phyloP scores from a whole-genome alignment of 768 basidiomycete species.

The Tremella fuciformis region DNA sequence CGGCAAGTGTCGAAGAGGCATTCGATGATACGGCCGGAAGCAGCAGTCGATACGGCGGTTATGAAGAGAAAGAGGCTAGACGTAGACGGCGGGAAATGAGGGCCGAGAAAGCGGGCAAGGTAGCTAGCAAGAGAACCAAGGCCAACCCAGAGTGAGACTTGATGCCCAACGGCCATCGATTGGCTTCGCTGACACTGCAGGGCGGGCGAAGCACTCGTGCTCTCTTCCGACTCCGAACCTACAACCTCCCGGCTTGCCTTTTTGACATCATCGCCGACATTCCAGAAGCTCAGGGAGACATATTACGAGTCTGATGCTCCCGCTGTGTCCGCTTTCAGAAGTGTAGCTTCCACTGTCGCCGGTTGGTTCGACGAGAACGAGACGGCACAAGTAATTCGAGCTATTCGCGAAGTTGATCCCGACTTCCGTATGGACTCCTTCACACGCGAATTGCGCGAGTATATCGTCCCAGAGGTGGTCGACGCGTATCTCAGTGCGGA shows the following conservation, averaged over 20 bases:
- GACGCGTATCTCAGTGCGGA: constrained; percentile 93
- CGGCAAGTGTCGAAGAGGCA: constrained; percentile 85
- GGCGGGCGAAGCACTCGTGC: constrained; percentile 78
- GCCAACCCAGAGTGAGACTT: constrained; percentile 75
- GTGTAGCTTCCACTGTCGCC: constrained; percentile 78
- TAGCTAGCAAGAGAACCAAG: constrained; percentile 57
- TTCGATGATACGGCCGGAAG: constrained; percentile 80
- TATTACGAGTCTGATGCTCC: constrained; percentile 94
- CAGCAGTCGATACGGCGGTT: constrained; percentile 72
- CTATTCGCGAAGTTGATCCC: constrained; percentile 86
- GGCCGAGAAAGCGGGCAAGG: constrained; percentile 73
- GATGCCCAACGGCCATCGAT: background rate
- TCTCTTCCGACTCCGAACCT: constrained; percentile 54
- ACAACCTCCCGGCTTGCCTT: constrained; percentile 30
- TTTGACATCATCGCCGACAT: constrained; percentile 39
- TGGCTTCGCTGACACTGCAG: constrained; percentile 53
- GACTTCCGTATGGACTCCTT: constrained; percentile 79
- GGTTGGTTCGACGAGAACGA: constrained; percentile 92
- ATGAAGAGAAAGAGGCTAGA: constrained; percentile 89
- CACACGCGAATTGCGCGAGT: constrained; percentile 85
- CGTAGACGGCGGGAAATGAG: constrained; percentile 74
- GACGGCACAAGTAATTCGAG: constrained; percentile 85
- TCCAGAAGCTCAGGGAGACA: constrained; percentile 53
- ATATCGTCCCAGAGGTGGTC: constrained; percentile 95
- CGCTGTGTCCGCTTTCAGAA: constrained; percentile 72